Evolutionary conservation across 768 basidiomycete genomes (phyloP).

Genomic region (Russula emetica): DNA sequence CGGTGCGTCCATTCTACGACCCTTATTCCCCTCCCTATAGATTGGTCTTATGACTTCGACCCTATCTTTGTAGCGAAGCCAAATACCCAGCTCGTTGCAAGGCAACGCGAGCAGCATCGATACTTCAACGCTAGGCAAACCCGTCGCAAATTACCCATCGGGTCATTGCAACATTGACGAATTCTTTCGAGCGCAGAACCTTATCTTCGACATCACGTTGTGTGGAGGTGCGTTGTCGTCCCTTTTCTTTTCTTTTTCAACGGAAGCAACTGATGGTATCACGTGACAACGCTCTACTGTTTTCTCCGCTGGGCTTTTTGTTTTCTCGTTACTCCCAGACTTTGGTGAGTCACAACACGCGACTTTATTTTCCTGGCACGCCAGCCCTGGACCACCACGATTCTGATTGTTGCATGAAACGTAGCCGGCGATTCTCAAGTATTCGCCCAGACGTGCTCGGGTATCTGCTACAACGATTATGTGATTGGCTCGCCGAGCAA

Average conservation of each 20-base stretch:
- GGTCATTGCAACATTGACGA: slow-evolving; percentile 48
- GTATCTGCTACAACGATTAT: slow-evolving; percentile 33
- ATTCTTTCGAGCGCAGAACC: slow-evolving; percentile 58
- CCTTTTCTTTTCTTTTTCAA: slow-evolving; percentile 22
- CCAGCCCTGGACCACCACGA: not conserved
- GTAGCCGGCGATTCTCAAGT: slow-evolving; percentile 13
- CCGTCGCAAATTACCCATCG: slow-evolving; percentile 63
- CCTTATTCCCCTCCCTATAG: not conserved
- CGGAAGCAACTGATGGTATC: not conserved
- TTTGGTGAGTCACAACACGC: slow-evolving; percentile 6
- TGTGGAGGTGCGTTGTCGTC: slow-evolving; percentile 56
- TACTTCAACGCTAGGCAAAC: slow-evolving; percentile 57
- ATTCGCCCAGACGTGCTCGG: slow-evolving; percentile 20
- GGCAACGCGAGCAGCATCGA: slow-evolving; percentile 49
- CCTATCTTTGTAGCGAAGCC: slow-evolving; percentile 35
- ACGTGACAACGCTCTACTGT: not conserved
- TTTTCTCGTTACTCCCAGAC: not conserved
- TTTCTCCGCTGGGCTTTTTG: too few species aligned
- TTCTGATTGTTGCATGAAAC: not conserved
- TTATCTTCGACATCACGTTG: slow-evolving; percentile 72
- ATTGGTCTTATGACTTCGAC: not conserved
- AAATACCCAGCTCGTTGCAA: slow-evolving; percentile 47
- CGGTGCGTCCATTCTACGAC: slow-evolving; percentile 34
- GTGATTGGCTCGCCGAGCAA: slow-evolving; percentile 35
- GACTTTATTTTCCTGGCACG: not conserved